Percentiles rank a stretch among this genome's conserved stretches.
Conservation (phyloP, 306 rosid species). For the Fragaria ananassa region DNA sequence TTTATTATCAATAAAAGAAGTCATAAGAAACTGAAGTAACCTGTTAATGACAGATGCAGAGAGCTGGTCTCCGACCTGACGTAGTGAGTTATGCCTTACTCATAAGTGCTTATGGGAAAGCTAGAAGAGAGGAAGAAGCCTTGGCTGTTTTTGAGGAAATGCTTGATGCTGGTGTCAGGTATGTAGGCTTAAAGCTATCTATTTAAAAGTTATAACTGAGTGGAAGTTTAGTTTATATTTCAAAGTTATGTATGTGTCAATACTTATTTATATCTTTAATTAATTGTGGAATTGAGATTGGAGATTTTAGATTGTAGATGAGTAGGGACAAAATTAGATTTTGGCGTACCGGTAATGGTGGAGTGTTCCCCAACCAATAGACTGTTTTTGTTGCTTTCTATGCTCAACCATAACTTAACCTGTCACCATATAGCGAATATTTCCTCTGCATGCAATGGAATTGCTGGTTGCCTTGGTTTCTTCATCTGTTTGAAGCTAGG, state of each 20-base stretch:
- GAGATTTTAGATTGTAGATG: background rate
- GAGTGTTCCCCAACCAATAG: background rate
- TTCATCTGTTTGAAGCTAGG: background rate
- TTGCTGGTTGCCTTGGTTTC: constrained; percentile 2
- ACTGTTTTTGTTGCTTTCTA: background rate
- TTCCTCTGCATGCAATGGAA: background rate
- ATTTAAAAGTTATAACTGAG: background rate
- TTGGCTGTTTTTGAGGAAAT: constrained; percentile 96
- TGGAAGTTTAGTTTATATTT: background rate
- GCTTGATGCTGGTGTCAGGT: constrained; percentile 98
- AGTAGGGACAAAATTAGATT: background rate
- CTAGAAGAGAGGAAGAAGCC: constrained; percentile 95
- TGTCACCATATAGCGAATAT: background rate
- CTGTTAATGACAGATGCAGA: constrained; percentile 81
- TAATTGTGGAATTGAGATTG: background rate
- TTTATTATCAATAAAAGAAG: constrained; percentile 15
- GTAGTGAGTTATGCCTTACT: constrained; percentile 93
- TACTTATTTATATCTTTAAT: background rate
- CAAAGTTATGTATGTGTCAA: background rate
- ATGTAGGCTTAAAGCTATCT: constrained; percentile 14
- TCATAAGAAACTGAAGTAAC: constrained; percentile 47
- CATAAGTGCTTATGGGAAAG: constrained; percentile 88
- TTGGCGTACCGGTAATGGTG: background rate
- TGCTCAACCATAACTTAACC: background rate
- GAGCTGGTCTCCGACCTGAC: constrained; percentile 83